phyloP scores from a whole-genome alignment of 2,329 filamentous ascomycete species.

The Ophiostoma sp. region DNA sequence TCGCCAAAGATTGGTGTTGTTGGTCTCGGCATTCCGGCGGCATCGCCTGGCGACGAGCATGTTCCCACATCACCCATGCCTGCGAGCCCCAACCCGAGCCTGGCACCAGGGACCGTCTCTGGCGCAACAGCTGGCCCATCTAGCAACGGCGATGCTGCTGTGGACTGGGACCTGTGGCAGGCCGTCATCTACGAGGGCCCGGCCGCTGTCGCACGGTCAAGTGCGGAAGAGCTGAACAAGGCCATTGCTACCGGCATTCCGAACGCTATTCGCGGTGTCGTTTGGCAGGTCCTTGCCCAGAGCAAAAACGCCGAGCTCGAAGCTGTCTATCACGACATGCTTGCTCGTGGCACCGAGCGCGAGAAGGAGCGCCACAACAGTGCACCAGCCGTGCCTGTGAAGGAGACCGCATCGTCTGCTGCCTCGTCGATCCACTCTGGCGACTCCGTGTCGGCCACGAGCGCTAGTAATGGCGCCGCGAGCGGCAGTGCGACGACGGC shows the following conservation, averaged over 20 bases:
- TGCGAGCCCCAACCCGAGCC: conserved; percentile 63
- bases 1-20: conserved; percentile 11
- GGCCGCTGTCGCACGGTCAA: conserved; percentile 81
- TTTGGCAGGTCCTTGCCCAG: conserved; percentile 96
- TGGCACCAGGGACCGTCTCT: conserved; percentile 83
- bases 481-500: conserved; percentile 14
- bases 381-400: conserved; percentile 55
- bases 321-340: conserved; percentile 78
- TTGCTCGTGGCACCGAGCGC: conserved; percentile 77
- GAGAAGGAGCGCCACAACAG: conserved; percentile 65
- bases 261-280: conserved; percentile 91
- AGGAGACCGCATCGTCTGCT: conserved; percentile 69
- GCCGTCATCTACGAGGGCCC: conserved; percentile 93
- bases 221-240: conserved; percentile 82
- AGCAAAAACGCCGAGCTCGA: conserved; percentile 94
- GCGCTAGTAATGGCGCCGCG: conserved; percentile 38
- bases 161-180: conserved; percentile 99
- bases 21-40: conserved; percentile 20
- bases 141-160: conserved; percentile 62
- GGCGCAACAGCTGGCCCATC: conserved; percentile 77
- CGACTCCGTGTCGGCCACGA: conserved; percentile 51
- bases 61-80: conserved; percentile 54
- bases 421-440: conserved; percentile 84
- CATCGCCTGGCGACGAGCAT: conserved; percentile 29
- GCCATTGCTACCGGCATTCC: conserved; percentile 94